Percentiles rank a stretch among this genome's conserved stretches.
These are phyloP conservation scores for Silene noctiflora DNA, from an alignment of 179 eudicot genomes.

Conservation along the genomic window DNA sequence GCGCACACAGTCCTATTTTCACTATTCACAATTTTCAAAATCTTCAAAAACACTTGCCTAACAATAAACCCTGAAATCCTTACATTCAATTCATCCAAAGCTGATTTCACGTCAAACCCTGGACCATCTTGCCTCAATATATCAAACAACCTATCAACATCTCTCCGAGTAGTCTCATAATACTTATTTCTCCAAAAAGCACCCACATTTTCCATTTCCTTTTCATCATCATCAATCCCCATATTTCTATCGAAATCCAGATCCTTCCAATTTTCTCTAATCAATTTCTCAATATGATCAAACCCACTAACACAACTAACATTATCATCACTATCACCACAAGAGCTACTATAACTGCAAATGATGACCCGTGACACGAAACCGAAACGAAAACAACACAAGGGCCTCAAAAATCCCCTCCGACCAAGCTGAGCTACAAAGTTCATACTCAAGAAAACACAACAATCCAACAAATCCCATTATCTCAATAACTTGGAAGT, in stretches of 20 bases:
- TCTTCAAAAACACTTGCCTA: slow-evolving; percentile 59
- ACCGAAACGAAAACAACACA: slow-evolving; percentile 24
- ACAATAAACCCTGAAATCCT: slow-evolving; percentile 70
- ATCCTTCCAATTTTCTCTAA: slow-evolving; percentile 43
- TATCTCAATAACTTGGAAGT: slow-evolving; percentile 21
- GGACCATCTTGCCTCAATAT: slow-evolving; percentile 67
- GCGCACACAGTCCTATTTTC: slow-evolving; percentile 59
- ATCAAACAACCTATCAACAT: slow-evolving; percentile 57
- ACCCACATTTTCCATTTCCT: not conserved
- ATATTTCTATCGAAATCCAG: slow-evolving; percentile 23
- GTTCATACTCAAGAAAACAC: slow-evolving; percentile 41
- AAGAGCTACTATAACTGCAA: slow-evolving; percentile 33
- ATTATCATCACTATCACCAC: slow-evolving; percentile 30
- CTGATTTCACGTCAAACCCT: slow-evolving; percentile 54
- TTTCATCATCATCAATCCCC: slow-evolving; percentile 11
- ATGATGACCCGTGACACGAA: slow-evolving; percentile 32
- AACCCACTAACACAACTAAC: slow-evolving; percentile 35
- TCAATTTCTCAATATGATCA: slow-evolving; percentile 44
- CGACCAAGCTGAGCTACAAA: slow-evolving; percentile 41
- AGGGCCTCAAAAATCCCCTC: slow-evolving; percentile 39
- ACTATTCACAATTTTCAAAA: slow-evolving; percentile 46
- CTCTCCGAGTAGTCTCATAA: slow-evolving; percentile 33
- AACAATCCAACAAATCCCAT: slow-evolving; percentile 36
- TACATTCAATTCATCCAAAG: slow-evolving; percentile 45
- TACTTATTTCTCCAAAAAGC: slow-evolving; percentile 31